Conservation (phyloP, 2,329 filamentous ascomycete species). For the Diaporthe citrichinensis region DNA sequence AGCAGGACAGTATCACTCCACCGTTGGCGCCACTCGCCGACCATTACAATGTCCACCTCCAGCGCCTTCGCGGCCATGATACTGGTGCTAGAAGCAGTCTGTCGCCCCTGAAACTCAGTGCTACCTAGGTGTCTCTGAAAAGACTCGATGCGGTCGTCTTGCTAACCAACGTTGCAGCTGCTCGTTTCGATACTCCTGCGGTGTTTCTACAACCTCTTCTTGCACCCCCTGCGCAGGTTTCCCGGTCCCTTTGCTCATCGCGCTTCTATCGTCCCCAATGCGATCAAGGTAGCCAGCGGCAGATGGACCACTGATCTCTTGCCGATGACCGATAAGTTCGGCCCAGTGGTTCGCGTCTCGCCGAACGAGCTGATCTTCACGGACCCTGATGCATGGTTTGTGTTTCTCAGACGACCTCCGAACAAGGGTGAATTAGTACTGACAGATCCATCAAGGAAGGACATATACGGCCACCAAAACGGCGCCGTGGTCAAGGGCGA, state of each 20-base stretch:
- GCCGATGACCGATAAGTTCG: slow-evolving; percentile 39
- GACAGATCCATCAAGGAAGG: slow-evolving; percentile 10
- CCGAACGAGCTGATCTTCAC: slow-evolving; percentile 40
- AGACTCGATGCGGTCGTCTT: too few relatives aligned
- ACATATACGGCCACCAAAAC: slow-evolving; percentile 42
- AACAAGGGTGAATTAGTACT: neutral
- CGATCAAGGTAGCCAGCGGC: slow-evolving; percentile 7
- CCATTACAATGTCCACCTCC: neutral
- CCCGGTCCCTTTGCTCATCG: slow-evolving; percentile 39
- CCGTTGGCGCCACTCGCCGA: neutral
- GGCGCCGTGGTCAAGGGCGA: slow-evolving; percentile 33
- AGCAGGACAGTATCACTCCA: neutral
- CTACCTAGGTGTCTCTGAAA: too few relatives aligned
- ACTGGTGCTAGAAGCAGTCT: neutral
- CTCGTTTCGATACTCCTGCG: neutral
- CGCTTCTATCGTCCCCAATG: slow-evolving; percentile 24
- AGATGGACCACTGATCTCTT: slow-evolving; percentile 25
- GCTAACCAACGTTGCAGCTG: slow-evolving; percentile 6
- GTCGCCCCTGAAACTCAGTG: neutral
- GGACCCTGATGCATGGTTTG: slow-evolving; percentile 34
- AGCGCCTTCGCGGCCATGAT: neutral
- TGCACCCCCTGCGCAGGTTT: slow-evolving; percentile 40
- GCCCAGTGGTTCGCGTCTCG: slow-evolving; percentile 42
- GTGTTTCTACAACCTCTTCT: slow-evolving; percentile 41
- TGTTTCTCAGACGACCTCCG: neutral